Percentiles rank a stretch among this genome's conserved stretches.
Evolutionary conservation across 23 red algal species (phyloP).

Genomic region (Gracilariopsis chorda): DNA sequence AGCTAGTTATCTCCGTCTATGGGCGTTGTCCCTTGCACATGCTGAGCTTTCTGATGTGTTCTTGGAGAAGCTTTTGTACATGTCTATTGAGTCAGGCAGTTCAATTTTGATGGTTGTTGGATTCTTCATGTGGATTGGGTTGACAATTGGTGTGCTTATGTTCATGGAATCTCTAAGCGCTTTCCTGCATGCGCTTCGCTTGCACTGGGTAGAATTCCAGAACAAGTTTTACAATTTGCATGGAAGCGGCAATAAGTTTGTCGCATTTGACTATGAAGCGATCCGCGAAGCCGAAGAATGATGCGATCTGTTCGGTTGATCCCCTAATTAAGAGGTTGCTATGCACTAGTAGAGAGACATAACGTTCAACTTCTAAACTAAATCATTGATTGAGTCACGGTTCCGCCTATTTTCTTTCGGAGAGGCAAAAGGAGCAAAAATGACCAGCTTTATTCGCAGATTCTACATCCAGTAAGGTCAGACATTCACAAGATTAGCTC

Average conservation of each 20-base stretch:
- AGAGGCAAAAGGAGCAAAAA: constrained; percentile 25
- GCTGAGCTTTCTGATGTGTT: constrained; percentile 88
- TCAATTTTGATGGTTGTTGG: constrained; percentile 71
- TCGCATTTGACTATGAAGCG: constrained; percentile 71
- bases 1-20: constrained; percentile 91
- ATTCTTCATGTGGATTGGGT: constrained; percentile 91
- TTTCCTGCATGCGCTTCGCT: constrained; percentile 91
- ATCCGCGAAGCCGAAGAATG: constrained; percentile 60
- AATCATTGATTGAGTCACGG: constrained; percentile 8
- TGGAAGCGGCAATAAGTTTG: constrained; percentile 85
- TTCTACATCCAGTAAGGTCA: neutral
- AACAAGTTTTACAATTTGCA: constrained; percentile 97
- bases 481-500: neutral
- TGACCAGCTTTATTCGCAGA: neutral
- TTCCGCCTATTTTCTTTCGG: constrained; percentile 16
- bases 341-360: neutral
- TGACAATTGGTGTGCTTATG: constrained; percentile 91
- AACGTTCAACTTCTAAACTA: constrained; percentile 19
- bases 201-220: constrained; percentile 95
- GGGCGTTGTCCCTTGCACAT: constrained; percentile 95
- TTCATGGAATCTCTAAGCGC: constrained; percentile 97
- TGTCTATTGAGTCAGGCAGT: constrained; percentile 58
- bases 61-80: constrained; percentile 91
- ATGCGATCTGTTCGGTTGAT: neutral
- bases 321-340: neutral